Evolutionary conservation across 495 filamentous ascomycete genomes (phyloP).

Genomic region (Aspergillus bertholletiae): DNA sequence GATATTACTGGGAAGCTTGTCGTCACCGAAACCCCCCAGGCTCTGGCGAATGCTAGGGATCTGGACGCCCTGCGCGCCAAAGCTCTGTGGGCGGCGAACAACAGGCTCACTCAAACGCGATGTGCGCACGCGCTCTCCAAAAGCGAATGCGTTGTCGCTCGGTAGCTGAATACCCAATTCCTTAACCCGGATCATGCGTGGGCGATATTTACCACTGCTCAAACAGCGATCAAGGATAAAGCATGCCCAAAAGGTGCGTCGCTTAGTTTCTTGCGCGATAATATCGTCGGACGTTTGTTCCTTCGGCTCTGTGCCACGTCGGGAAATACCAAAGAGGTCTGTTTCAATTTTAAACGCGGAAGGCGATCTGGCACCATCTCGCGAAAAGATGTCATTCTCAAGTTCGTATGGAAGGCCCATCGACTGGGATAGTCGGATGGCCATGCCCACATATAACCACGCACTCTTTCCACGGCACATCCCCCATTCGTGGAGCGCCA

Average conservation of each 20-base stretch:
- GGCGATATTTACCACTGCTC: conserved; percentile 70
- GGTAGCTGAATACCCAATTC: conserved; percentile 56
- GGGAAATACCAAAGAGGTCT: conserved; percentile 39
- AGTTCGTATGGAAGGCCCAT: conserved; percentile 66
- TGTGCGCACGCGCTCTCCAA: conserved; percentile 45
- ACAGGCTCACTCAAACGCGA: conserved; percentile 39
- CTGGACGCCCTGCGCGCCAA: conserved; percentile 41
- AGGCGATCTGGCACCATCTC: conserved; percentile 41
- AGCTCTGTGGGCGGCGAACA: conserved; percentile 37
- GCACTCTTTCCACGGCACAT: conserved; percentile 71
- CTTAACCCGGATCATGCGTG: conserved; percentile 62
- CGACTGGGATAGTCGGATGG: conserved; percentile 70
- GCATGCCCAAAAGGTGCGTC: conserved; percentile 83
- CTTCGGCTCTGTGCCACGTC: conserved; percentile 27
- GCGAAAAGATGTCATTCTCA: conserved; percentile 40
- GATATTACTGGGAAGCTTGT: conserved; percentile 33
- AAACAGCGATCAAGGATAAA: conserved; percentile 80
- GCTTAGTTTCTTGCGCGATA: conserved; percentile 69
- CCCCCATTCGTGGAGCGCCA: conserved; percentile 82
- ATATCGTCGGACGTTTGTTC: conserved; percentile 51
- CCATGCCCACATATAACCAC: conserved; percentile 75
- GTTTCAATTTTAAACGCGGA: conserved; percentile 36
- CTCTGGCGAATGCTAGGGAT: conserved; percentile 48
- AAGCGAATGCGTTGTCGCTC: conserved; percentile 48
- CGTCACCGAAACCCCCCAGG: conserved; percentile 36